Evolutionary conservation across 805 yeast species (phyloP).

Genomic region (Metschnikowia matae): DNA sequence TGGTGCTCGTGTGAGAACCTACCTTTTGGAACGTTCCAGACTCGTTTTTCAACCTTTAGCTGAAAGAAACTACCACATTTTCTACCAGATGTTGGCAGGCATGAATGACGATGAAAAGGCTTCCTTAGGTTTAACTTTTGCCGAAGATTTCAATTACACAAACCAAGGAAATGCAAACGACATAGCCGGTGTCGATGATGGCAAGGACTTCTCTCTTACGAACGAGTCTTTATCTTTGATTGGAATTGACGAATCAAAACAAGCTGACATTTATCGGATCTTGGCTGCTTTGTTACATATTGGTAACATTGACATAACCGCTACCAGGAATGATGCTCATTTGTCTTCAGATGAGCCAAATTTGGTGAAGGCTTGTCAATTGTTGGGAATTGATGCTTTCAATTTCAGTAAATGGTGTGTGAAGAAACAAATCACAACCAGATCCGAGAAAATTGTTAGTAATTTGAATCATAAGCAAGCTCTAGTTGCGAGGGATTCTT

Average conservation of each 20-base stretch:
- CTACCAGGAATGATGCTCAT: slow-evolving; percentile 79
- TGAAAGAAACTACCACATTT: slow-evolving; percentile 95
- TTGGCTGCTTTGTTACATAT: slow-evolving; percentile 87
- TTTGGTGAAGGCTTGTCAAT: slow-evolving; percentile 73
- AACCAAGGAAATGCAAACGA: slow-evolving; percentile 81
- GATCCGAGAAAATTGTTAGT: slow-evolving; percentile 86
- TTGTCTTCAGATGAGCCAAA: slow-evolving; percentile 84
- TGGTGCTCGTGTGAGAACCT: slow-evolving; percentile 93
- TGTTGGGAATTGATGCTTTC: slow-evolving; percentile 73
- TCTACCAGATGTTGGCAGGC: slow-evolving; percentile 85
- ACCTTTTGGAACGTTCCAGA: slow-evolving; percentile 88
- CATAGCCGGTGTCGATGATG: slow-evolving; percentile 80
- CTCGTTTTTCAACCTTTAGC: slow-evolving; percentile 84
- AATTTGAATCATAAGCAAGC: slow-evolving; percentile 82
- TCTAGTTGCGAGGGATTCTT: slow-evolving; percentile 91
- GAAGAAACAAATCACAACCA: slow-evolving; percentile 87
- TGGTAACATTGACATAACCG: slow-evolving; percentile 85
- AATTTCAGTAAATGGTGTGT: slow-evolving; percentile 85
- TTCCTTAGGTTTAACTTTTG: slow-evolving; percentile 55
- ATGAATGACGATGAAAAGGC: slow-evolving; percentile 51
- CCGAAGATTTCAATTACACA: slow-evolving; percentile 72
- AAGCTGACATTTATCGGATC: slow-evolving; percentile 65
- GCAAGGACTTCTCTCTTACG: slow-evolving; percentile 71
- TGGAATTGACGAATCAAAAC: slow-evolving; percentile 61
- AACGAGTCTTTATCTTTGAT: slow-evolving; percentile 72